Evolutionary conservation across 2,329 filamentous ascomycete genomes (phyloP).

Genomic region (Fusarium sterilihyphosum): DNA sequence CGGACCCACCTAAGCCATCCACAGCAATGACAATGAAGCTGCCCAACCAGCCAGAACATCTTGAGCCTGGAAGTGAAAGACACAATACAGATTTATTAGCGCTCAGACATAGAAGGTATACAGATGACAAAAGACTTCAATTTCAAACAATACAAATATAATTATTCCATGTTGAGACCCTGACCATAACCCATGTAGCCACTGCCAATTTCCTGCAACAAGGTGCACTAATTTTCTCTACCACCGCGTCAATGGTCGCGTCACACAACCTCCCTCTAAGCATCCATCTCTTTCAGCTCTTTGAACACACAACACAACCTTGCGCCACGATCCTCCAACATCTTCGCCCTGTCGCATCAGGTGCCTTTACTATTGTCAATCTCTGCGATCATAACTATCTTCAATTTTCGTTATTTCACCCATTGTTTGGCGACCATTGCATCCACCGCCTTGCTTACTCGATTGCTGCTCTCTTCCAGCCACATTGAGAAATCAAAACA

Average conservation of each 20-base stretch:
- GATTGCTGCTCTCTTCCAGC: conserved; percentile 14
- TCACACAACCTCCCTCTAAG: conserved; percentile 38
- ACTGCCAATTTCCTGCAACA: not conserved
- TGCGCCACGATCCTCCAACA: conserved; percentile 33
- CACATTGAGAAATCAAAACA: conserved; percentile 24
- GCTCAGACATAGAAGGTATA: not conserved
- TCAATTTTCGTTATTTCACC: conserved; percentile 8
- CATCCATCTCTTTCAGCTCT: conserved; percentile 15
- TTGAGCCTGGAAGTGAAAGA: not conserved
- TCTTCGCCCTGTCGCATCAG: conserved; percentile 8
- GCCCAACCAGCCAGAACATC: not conserved
- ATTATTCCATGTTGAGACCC: not conserved
- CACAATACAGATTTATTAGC: not conserved
- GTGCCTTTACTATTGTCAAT: conserved; percentile 7
- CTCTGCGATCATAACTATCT: conserved; percentile 26
- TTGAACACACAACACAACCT: conserved; percentile 25
- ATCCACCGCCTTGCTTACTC: conserved; percentile 19
- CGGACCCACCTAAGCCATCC: not conserved
- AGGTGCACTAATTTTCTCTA: conserved; percentile 13
- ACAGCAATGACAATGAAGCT: not conserved
- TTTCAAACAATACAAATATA: not conserved
- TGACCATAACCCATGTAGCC: not conserved
- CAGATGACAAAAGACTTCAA: not conserved
- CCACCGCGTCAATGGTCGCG: conserved; percentile 13
- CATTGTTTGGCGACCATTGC: not conserved